phyloP scores from a whole-genome alignment of 306 rosid species.

The Potentilla sterilis region DNA sequence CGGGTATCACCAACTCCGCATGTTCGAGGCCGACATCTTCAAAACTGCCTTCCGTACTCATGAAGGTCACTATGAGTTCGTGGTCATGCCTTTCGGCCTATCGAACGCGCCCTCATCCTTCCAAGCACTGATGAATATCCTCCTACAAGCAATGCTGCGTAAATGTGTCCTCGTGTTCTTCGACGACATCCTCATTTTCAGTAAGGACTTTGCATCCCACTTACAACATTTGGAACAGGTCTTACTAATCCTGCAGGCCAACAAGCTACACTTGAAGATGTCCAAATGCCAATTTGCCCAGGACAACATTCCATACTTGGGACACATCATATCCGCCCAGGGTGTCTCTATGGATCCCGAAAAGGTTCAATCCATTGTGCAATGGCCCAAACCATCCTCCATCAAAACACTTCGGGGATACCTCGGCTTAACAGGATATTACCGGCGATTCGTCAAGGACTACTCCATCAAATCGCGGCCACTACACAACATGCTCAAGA shows the following conservation, averaged over 20 bases:
- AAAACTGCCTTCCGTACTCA: background rate
- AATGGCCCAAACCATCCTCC: background rate
- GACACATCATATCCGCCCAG: background rate
- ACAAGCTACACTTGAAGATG: background rate
- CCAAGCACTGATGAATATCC: background rate
- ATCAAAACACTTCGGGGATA: background rate
- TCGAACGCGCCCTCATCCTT: background rate
- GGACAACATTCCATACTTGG: background rate
- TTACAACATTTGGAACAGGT: no score
- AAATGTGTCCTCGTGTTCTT: no score
- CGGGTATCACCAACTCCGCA: background rate
- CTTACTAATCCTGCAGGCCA: no score
- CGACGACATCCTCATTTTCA: no score
- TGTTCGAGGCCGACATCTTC: background rate
- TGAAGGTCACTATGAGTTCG: no score
- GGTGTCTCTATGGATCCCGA: background rate
- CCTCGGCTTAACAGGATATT: background rate
- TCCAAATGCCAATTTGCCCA: background rate
- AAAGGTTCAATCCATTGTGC: background rate
- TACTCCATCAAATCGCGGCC: background rate
- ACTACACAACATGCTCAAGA: accelerated
- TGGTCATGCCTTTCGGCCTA: no score
- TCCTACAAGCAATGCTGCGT: no score
- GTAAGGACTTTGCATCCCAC: no score
- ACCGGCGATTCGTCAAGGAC: background rate